phyloP scores from a whole-genome alignment of 2,329 filamentous ascomycete species.

The Colletotrichum filicis region DNA sequence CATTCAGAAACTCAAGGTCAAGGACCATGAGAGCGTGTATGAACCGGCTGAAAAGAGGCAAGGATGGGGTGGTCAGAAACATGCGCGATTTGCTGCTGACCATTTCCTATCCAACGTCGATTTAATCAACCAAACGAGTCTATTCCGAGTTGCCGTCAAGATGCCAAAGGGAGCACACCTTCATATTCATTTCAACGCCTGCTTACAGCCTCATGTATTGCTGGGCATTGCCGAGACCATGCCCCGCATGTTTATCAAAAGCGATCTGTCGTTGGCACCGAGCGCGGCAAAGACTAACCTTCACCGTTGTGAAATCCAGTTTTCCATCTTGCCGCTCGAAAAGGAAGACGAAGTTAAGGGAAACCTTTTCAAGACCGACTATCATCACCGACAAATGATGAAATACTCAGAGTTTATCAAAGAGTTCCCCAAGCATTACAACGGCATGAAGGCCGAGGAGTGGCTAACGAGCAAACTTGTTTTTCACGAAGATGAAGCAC shows the following conservation, averaged over 20 bases:
- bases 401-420: conserved; percentile 52
- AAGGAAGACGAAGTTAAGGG: conserved; percentile 49
- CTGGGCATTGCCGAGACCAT: conserved; percentile 65
- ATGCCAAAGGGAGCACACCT: conserved; percentile 80
- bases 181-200: conserved; percentile 84
- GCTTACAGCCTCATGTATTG: conserved; percentile 69
- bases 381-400: conserved; percentile 58
- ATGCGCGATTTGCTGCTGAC: conserved; percentile 60
- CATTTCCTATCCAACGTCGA: conserved; percentile 68
- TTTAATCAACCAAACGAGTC: conserved; percentile 64
- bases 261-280: conserved; percentile 58
- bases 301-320: conserved; percentile 68
- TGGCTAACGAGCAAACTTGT: conserved; percentile 74
- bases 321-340: conserved; percentile 53
- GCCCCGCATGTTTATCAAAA: conserved; percentile 76
- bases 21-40: conserved; percentile 52
- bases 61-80: conserved; percentile 56
- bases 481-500: conserved; percentile 69
- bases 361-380: conserved; percentile 61
- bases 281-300: conserved; percentile 4
- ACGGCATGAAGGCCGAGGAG: conserved; percentile 46
- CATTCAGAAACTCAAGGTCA: conserved; percentile 48
- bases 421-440: conserved; percentile 45
- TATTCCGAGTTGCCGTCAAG: conserved; percentile 65
- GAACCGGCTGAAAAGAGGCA: conserved; percentile 41